These are phyloP conservation scores for Yamadazyma dushanensis DNA, from an alignment of 1,139 yeast genomes.

Conservation along the genomic window DNA sequence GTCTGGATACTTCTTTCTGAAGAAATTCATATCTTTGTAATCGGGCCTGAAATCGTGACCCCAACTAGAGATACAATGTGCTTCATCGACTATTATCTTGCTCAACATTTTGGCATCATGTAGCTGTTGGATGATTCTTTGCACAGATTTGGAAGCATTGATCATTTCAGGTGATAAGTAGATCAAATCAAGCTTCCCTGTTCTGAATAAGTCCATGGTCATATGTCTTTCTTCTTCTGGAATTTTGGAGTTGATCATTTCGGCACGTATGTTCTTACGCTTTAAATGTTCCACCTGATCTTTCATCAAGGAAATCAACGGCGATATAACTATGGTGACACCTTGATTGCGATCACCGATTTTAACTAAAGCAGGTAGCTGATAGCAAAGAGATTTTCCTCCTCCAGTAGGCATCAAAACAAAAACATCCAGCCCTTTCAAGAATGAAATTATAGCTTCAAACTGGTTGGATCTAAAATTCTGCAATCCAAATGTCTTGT, in stretches of 20 bases:
- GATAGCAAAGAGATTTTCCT: slow-evolving; percentile 95
- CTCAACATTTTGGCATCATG: slow-evolving; percentile 63
- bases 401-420: slow-evolving; percentile 99
- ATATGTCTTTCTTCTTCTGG: slow-evolving; percentile 62
- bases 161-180: slow-evolving; percentile 97
- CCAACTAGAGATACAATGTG: slow-evolving; percentile 98
- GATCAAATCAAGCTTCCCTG: slow-evolving; percentile 71
- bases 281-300: slow-evolving; percentile 89
- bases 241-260: slow-evolving; percentile 83
- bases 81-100: slow-evolving; percentile 93
- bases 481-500: slow-evolving; percentile 58
- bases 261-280: slow-evolving; percentile 70
- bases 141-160: slow-evolving; percentile 71
- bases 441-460: slow-evolving; percentile 81
- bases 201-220: slow-evolving; percentile 60
- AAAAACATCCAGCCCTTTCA: slow-evolving; percentile 83
- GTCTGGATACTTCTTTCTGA: slow-evolving; percentile 71
- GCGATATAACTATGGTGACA: slow-evolving; percentile 90
- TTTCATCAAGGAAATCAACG: slow-evolving; percentile 94
- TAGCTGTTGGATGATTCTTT: slow-evolving; percentile 58
- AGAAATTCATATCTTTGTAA: slow-evolving; percentile 75
- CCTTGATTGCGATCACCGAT: slow-evolving; percentile 71
- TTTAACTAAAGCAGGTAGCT: slow-evolving; percentile 82
- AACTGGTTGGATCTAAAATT: slow-evolving; percentile 81
- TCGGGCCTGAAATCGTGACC: slow-evolving; percentile 99